Evolutionary conservation across 148 eudicot species (phyloP).

Genomic region (Persicaria tinctoria): DNA sequence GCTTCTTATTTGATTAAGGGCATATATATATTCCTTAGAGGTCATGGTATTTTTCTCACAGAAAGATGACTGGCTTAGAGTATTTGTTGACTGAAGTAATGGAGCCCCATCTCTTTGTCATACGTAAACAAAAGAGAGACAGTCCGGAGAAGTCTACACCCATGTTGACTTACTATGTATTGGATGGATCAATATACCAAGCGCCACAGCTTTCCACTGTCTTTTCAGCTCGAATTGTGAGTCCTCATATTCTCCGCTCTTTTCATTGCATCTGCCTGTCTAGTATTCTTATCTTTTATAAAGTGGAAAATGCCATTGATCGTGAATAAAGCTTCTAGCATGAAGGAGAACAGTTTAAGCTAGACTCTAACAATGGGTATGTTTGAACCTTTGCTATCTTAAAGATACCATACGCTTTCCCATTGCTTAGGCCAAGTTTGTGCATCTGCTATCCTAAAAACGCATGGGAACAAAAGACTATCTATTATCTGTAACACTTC

Average conservation of each 20-base stretch:
- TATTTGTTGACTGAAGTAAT: constrained; percentile 22
- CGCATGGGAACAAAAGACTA: not conserved
- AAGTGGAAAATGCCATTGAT: not conserved
- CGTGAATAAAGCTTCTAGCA: not conserved
- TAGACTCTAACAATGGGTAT: not conserved
- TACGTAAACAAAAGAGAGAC: constrained; percentile 92
- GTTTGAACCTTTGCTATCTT: not conserved
- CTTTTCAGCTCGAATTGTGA: constrained; percentile 79
- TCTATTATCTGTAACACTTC: not conserved
- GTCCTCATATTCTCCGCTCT: constrained; percentile 13
- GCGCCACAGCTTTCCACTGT: constrained; percentile 94
- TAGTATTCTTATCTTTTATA: not conserved
- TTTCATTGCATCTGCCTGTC: not conserved
- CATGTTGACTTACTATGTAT: constrained; percentile 80
- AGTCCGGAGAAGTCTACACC: constrained; percentile 86
- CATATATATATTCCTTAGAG: not conserved
- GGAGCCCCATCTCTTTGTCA: constrained; percentile 77
- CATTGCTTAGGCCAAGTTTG: not conserved
- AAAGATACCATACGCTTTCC: not conserved
- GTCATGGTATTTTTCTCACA: constrained; percentile 20
- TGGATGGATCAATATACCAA: constrained; percentile 97
- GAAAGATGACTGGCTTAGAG: constrained; percentile 80
- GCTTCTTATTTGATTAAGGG: too few species aligned
- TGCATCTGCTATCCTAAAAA: not conserved
- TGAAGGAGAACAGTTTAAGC: not conserved